Percentiles rank a stretch among this genome's conserved stretches.
Conservation (phyloP, 2,329 filamentous ascomycete species). For the Diaporthe sp. region DNA sequence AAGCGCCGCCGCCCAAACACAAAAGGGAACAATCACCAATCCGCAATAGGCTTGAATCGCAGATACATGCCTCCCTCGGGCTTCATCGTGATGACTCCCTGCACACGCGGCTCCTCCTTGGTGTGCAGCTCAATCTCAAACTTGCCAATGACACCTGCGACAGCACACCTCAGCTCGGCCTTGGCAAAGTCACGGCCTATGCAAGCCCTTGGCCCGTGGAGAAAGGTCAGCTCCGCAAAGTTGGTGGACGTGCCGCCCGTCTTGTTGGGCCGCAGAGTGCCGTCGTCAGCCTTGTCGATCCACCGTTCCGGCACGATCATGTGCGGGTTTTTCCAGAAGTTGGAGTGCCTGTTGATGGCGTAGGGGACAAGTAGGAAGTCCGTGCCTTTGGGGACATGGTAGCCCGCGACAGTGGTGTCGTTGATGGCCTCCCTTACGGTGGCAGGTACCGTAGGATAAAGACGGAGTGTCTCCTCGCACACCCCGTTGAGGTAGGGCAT, state of each 20-base stretch:
- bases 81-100: conserved; percentile 36
- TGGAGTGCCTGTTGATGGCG: conserved; percentile 54
- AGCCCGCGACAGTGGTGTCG: conserved; percentile 25
- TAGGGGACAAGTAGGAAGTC: conserved; percentile 40
- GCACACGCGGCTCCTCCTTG: conserved; percentile 32
- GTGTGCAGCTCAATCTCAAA: conserved; percentile 32
- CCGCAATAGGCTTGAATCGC: conserved; percentile 27
- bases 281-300: conserved; percentile 46
- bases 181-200: conserved; percentile 37
- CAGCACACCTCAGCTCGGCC: conserved; percentile 35
- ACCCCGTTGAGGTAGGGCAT: conserved; percentile 36
- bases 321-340: conserved; percentile 55
- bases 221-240: conserved; percentile 34
- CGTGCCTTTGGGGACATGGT: conserved; percentile 33
- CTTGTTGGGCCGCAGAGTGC: conserved; percentile 35
- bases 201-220: conserved; percentile 32
- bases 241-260: conserved; percentile 33
- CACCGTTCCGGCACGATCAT: conserved; percentile 56
- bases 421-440: conserved; percentile 11
- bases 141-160: conserved; percentile 35
- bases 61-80: conserved; percentile 36
- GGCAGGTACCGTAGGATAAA: background rate
- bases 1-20: background rate
- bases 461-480: conserved; percentile 32
- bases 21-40: background rate